These are phyloP conservation scores for Tetracladium maxilliforme DNA, from an alignment of 2,329 filamentous ascomycete genomes.

Conservation along the genomic window DNA sequence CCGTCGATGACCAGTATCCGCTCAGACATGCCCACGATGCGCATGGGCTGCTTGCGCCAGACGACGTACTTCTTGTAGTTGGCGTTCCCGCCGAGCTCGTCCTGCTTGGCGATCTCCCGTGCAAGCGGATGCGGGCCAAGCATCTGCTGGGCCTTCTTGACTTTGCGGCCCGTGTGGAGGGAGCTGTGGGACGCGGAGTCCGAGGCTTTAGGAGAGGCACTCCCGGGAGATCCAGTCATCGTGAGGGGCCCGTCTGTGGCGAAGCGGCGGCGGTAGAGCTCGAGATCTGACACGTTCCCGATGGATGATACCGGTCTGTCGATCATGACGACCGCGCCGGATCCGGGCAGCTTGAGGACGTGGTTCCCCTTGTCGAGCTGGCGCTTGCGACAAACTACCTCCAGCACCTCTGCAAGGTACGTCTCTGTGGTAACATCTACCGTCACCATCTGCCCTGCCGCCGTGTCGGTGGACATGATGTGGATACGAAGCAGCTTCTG, in stretches of 20 bases:
- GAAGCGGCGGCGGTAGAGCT: constrained; percentile 62
- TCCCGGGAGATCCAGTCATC: constrained; percentile 50
- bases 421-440: constrained; percentile 69
- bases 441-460: constrained; percentile 59
- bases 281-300: constrained; percentile 59
- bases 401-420: constrained; percentile 70
- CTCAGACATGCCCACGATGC: constrained; percentile 62
- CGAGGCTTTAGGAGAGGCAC: constrained; percentile 49
- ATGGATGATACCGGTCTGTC: constrained; percentile 71
- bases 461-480: constrained; percentile 52
- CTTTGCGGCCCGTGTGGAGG: constrained; percentile 22
- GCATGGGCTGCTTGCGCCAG: constrained; percentile 70
- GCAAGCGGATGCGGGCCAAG: constrained; percentile 52
- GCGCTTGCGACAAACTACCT: constrained; percentile 62
- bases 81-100: constrained; percentile 36
- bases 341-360: constrained; percentile 63
- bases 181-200: constrained; percentile 30
- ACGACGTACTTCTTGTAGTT: constrained; percentile 68
- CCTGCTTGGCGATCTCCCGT: constrained; percentile 43
- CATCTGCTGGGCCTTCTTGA: constrained; percentile 35
- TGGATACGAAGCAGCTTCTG: constrained; percentile 60
- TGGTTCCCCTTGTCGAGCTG: constrained; percentile 68
- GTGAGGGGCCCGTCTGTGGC: constrained; percentile 59
- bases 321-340: constrained; percentile 58
- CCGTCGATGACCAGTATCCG: constrained; percentile 68